Base-by-base conservation (phyloP, 495 filamentous ascomycete genomes). In the Aspergillus baeticus region DNA sequence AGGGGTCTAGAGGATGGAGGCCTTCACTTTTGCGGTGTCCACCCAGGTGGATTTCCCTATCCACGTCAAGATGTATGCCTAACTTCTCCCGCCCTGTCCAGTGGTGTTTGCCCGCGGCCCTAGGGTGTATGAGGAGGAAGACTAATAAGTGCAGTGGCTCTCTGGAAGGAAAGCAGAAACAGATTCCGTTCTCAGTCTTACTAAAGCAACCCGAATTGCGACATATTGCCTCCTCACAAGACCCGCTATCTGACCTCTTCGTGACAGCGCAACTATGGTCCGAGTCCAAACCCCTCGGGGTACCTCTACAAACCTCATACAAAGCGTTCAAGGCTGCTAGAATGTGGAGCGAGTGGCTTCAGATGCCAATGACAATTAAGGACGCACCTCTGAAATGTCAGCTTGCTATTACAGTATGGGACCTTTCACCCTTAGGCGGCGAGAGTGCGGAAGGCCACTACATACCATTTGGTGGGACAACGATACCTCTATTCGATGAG, bases 331-430 rank as follows among this genome's bases (percentile, higher is more conserved):
- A 91, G 63, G 80, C 77, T 21, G 80, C 84, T 48, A 84, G 95
- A 63, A 81, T 75, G 64, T 99, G 94, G 94, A 92, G 93, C 66
- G 94, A 99, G 74, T 99, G 95, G 95, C 81, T 99, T 23, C 84
- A 84, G 10, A 71, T 99, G 43, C 93, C 95, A 11, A 83, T 96
- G 63, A 81, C 80, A 2, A 91, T 96, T 60, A 85, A 89, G 42
- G 85, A 86, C 45, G 80, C 93, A 3, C 91, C 92, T 18, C 72
- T 87, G 23, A 86, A 85, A 55, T 82, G 91, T 2, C 89, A 91
- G 63, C 80, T 99, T 26, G 94, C 95, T 10, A 89, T 99, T 42
- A 99, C 94, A 10, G 73, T 97, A 51, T 97, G 94, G 95, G 94
- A 99, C 64, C 69, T 98, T 20, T 94, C 90, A 6, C 91, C 92